Evolutionary conservation across 140 eudicot genomes (phyloP), one percentile per base, ranked within the genome.

Genomic region (Bidens hawaiensis): DNA sequence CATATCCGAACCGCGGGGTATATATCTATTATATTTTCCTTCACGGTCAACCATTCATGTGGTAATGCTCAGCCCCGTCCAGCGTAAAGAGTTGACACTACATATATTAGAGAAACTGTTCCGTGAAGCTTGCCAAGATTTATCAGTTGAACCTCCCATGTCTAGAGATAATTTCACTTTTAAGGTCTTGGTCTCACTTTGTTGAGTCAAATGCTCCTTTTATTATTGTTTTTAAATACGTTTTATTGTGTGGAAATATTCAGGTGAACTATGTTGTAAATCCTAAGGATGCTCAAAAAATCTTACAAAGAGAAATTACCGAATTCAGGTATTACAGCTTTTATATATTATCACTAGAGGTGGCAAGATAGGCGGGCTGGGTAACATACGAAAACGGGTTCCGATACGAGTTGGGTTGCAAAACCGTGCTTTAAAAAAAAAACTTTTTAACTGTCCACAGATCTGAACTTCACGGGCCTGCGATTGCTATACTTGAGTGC

Each of bases 261-360:
- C 77, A 93, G 99, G 90, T 94, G 62, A 90, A 94, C 60, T 94
- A 94, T 77, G 97, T 79, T 71, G 83, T 76, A 22, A 42, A 76
- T 67, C 54, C 78, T 65, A 81, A 81, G 72, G 99, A 94, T 46
- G 99, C 97, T 65, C 88, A 89, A 64, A 83, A 72, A 67, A 77
- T 77, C 62, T 47, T 94, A 62, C 99, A 94, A 64, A 79, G 79
- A 79, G 69, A 71, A 21, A 79, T 94, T 59, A 76, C 55, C 67
- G 94, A 85, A 47, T 85, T 72, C 83, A 85, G 97, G 97, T 94
- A 60, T 73, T 64, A 18, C 69, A 60, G 38, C 46, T 36, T 58
- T n/a, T 58, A 65, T 24, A 21, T 40, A 63, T 45, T 23, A 22
- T n/a, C 45, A 4, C 43, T 25, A 55, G 43, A 54, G 41, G 41